Percentiles rank a stretch among this genome's conserved stretches.
Conservation (phyloP, 176 grass and related monocot genomes). For the Elaeis guineensis region DNA sequence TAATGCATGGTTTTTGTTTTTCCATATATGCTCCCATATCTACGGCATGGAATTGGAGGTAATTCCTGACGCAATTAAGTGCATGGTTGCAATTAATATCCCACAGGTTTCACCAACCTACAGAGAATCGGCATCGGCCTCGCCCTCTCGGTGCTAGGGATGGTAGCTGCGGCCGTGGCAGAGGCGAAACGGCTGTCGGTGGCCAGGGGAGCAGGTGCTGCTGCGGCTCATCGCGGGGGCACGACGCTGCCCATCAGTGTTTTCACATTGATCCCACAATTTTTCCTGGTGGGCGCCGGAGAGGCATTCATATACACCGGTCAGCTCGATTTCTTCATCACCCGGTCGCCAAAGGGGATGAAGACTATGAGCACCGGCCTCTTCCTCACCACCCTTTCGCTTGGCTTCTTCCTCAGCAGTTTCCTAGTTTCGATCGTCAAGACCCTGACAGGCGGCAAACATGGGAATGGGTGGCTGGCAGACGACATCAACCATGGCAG, state of each 20-base stretch:
- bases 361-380: constrained; percentile 90
- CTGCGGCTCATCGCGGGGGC: neutral
- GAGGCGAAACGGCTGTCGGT: constrained; percentile 46
- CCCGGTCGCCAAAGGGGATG: constrained; percentile 73
- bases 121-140: constrained; percentile 71
- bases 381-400: constrained; percentile 62
- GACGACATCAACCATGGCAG: constrained; percentile 60
- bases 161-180: constrained; percentile 40
- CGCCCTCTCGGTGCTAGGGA: constrained; percentile 44
- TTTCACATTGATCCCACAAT: constrained; percentile 61
- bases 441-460: constrained; percentile 17
- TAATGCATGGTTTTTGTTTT: too few relatives aligned
- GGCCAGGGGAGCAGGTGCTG: neutral
- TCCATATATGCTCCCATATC: too few relatives aligned
- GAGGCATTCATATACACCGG: constrained; percentile 89
- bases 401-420: constrained; percentile 82
- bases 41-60: too few relatives aligned
- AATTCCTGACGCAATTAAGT: too few relatives aligned
- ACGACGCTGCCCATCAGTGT: constrained; percentile 52
- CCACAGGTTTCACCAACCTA: constrained; percentile 51
- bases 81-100: too few relatives aligned
- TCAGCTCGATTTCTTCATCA: constrained; percentile 91
- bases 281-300: constrained; percentile 65
- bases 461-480: constrained; percentile 42
- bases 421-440: constrained; percentile 64